phyloP scores from a whole-genome alignment of 1,284 basidiomycete genomes.

The Sporisorium iseilematis-ciliati region DNA sequence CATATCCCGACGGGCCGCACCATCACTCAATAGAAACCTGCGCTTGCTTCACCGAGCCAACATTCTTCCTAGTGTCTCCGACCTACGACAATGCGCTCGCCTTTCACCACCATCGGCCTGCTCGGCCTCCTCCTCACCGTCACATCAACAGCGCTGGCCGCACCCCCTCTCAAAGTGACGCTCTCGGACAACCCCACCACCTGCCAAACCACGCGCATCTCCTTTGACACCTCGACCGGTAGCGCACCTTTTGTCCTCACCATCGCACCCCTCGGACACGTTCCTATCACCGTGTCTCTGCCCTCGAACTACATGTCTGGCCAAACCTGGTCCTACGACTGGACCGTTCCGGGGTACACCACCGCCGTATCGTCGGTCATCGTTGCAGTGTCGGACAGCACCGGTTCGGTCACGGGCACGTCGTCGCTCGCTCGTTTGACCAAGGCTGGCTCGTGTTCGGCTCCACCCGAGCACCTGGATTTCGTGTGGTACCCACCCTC shows the following conservation, averaged over 20 bases:
- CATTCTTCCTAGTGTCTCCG: neutral
- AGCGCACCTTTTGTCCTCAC: constrained; percentile 51
- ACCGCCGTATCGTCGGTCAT: constrained; percentile 25
- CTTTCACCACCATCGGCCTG: neutral
- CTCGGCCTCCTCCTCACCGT: constrained; percentile 16
- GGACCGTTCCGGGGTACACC: constrained; percentile 41
- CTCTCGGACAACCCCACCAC: constrained; percentile 39
- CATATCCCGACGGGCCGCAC: neutral
- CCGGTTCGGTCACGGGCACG: constrained; percentile 29
- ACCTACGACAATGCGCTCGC: constrained; percentile 1
- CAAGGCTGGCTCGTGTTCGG: constrained; percentile 32
- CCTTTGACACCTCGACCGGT: constrained; percentile 43
- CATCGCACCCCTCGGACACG: constrained; percentile 45
- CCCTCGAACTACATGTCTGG: constrained; percentile 36
- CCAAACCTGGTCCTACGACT: constrained; percentile 33
- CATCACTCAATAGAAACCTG: neutral
- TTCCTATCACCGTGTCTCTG: constrained; percentile 32
- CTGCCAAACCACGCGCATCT: constrained; percentile 31
- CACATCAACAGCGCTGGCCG: constrained; percentile 27
- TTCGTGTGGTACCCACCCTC: constrained; percentile 46
- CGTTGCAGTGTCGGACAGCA: constrained; percentile 48
- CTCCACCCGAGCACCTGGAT: constrained; percentile 43
- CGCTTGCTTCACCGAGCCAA: too few species aligned
- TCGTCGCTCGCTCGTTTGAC: constrained; percentile 17
- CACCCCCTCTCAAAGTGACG: constrained; percentile 40